Conservation (phyloP, 2,329 filamentous ascomycete genomes). For the Talaromyces marneffei region DNA sequence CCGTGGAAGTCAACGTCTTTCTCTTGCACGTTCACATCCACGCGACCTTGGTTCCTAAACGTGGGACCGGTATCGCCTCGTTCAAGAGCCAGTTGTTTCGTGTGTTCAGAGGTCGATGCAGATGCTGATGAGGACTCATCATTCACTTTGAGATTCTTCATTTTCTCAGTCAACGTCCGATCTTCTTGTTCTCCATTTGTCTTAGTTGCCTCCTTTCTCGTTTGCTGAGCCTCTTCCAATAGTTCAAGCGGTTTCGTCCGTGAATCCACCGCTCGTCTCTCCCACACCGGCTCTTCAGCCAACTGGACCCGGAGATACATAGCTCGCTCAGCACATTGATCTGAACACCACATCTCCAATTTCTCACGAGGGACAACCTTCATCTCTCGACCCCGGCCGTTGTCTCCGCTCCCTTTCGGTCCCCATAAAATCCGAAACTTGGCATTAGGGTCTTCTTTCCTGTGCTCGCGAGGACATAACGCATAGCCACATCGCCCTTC, state of each 20-base stretch:
- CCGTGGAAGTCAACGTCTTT: slow-evolving; percentile 12
- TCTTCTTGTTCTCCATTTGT: slow-evolving; percentile 10
- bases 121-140: slow-evolving; percentile 15
- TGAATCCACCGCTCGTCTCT: slow-evolving; percentile 53
- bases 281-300: slow-evolving; percentile 77
- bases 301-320: slow-evolving; percentile 87
- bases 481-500: slow-evolving; percentile 76
- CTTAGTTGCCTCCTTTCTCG: slow-evolving; percentile 19
- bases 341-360: slow-evolving; percentile 81
- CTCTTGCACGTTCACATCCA: slow-evolving; percentile 33
- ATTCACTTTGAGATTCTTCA: slow-evolving; percentile 25
- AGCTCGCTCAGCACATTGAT: slow-evolving; percentile 69
- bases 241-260: slow-evolving; percentile 54
- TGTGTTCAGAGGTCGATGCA: slow-evolving; percentile 11
- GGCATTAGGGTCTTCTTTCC: slow-evolving; percentile 51
- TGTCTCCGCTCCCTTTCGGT: slow-evolving; percentile 42
- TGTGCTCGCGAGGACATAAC: slow-evolving; percentile 64
- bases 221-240: slow-evolving; percentile 54
- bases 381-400: slow-evolving; percentile 48
- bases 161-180: slow-evolving; percentile 19
- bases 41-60: slow-evolving; percentile 24
- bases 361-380: slow-evolving; percentile 65
- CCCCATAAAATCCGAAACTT: slow-evolving; percentile 63
- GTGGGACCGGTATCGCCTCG: slow-evolving; percentile 28
- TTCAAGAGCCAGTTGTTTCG: slow-evolving; percentile 31